Base-by-base conservation (phyloP, 2,329 filamentous ascomycete species). In the Calonectria montana region DNA sequence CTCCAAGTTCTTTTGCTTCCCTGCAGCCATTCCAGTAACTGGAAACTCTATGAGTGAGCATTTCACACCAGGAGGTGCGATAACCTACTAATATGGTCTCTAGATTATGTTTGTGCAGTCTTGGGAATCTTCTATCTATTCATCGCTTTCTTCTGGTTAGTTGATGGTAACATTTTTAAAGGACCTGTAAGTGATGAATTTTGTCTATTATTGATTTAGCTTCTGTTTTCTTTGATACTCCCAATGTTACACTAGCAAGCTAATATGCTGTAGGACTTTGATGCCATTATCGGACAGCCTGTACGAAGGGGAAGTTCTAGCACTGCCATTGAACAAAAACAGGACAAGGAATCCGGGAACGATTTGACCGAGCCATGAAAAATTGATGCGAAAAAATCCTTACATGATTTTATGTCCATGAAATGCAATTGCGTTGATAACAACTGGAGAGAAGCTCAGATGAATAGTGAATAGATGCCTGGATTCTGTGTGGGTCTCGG, bases 1-100 rank as follows among this genome's bases (percentile, higher is more conserved):
- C 2, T 21, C 15, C 1, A 47, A 71, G 69, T 71, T 71, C n/a
- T 71, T 71, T 41, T 71, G 59, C 50, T 68, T 74, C 25, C 72
- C 72, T 31, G 43, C 55, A 1, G 55, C 59, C 3, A 31, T 74
- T 3, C 70, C 70, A 4, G 65, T 71, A 21, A 50, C 67, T 23
- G 61, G 57, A 27, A 65, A 53, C 16, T 65, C 59, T 1, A 73
- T 74, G 67, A 74, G 73, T 73, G 47, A 53, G 65, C 35, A 7
- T 9, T 37, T 13, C 7, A 37, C 15, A 6, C 4, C 1, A 12
- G 10, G 37, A 21, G 13, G 35, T 21, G 8, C 12, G 2, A 12
- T 21, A 23, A 5, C 3, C 5, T 35, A 21, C 50, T 55, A 21
- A 37, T 4, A 5, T 18, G 18, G 12, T 21, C 1, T 21, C 3